Evolutionary conservation across 2,329 filamentous ascomycete genomes (phyloP).

Genomic region (Metarhizium humberi): DNA sequence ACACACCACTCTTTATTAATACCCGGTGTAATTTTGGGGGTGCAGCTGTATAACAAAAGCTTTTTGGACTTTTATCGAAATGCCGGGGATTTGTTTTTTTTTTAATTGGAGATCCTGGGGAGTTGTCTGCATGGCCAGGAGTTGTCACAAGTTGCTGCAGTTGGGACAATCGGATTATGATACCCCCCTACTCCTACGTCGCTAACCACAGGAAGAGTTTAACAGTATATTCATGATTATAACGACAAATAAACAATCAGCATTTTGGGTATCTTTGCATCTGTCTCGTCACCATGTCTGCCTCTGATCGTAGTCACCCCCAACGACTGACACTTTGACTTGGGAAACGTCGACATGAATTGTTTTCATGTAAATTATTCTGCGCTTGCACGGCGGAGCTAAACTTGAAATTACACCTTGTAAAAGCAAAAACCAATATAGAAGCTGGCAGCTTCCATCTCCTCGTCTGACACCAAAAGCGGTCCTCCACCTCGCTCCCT

Average conservation of each 20-base stretch:
- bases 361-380: neutral
- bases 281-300: neutral
- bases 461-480: slow-evolving; percentile 68
- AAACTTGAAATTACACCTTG: slow-evolving; percentile 54
- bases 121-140: slow-evolving; percentile 10
- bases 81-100: neutral
- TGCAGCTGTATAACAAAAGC: neutral
- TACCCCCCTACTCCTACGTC: slow-evolving; percentile 18
- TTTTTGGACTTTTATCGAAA: neutral
- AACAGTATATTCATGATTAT: slow-evolving; percentile 12
- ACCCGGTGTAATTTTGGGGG: neutral
- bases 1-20: slow-evolving; percentile 4
- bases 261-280: neutral
- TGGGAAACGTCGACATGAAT: neutral
- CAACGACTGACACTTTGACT: no score
- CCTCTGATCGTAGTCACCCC: no score
- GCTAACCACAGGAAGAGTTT: neutral
- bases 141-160: slow-evolving; percentile 10
- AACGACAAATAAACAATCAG: slow-evolving; percentile 3
- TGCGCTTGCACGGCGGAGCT: neutral
- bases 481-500: slow-evolving; percentile 57
- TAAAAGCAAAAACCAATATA: slow-evolving; percentile 97
- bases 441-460: slow-evolving; percentile 87
- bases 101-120: neutral
- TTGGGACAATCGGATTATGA: slow-evolving; percentile 16